Evolutionary conservation across 768 basidiomycete species (phyloP), one percentile per base, ranked within the genome.

Genomic region (Tubosaeta sp.): DNA sequence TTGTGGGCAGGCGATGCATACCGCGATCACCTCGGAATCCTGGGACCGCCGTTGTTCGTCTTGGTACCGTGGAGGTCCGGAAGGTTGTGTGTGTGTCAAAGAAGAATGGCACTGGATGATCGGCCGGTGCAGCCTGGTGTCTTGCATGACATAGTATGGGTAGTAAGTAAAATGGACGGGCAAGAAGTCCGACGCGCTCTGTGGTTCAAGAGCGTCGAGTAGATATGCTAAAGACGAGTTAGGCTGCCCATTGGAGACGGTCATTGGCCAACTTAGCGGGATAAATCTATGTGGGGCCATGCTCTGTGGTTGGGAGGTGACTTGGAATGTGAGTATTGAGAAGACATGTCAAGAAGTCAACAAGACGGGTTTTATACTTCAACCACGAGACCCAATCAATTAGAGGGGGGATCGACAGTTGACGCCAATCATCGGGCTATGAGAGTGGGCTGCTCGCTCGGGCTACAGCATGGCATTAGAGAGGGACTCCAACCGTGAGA

Each of bases 1-100:
- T 6, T 59, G 55, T 0, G 59, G 64, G n/a, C 63, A 64, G 8
- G 48, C 40, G 27, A 49, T 54, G 6, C 31, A 52, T 6, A 16
- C 19, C 4, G 16, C 2, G 2, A 22, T 25, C 18, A 6, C 6
- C 12, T n/a, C 6, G 4, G 18, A 21, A 43, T 8, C 35, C 16
- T 1, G 9, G 6, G 48, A 6, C 6, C 8, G 13, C n/a, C 21
- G 4, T 21, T 24, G 35, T 2, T 36, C 40, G n/a, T 44, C 19
- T 3, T 19, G 43, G 38, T 11, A 34, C 4, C 5, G 29, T 16
- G 22, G 39, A 24, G 43, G 13, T 9, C 6, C 4, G 18, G 13
- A 13, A 11, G 22, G 19, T 0, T 24, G 21, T 3, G 29, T 22
- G 29, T 11, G 6, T 6, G 27, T 0, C 30, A 10, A 14, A 18